These are phyloP conservation scores for Cicer yamashitae DNA, from an alignment of 306 rosid species.

Conservation along the genomic window DNA sequence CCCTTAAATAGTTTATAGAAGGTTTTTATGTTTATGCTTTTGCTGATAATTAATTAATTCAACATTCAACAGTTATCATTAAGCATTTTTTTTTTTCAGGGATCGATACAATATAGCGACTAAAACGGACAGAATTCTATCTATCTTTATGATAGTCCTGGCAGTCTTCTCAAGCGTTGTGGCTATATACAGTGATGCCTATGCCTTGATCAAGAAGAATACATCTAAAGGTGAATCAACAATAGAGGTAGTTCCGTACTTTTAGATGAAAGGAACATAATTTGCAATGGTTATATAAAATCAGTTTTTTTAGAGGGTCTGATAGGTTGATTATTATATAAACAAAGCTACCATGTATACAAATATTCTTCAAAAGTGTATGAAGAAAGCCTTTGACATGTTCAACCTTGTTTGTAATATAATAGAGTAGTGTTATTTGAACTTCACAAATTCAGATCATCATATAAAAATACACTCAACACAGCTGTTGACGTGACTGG, in stretches of 20 bases:
- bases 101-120: conserved; percentile 76
- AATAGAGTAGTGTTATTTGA: not conserved
- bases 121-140: conserved; percentile 66
- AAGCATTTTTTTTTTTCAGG: conserved; percentile 53
- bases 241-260: conserved; percentile 16
- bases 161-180: conserved; percentile 73
- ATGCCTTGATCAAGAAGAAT: conserved; percentile 63
- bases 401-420: conserved; percentile 16
- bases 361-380: conserved; percentile 37
- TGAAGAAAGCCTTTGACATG: conserved; percentile 28
- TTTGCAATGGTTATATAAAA: conserved; percentile 41
- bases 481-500: not conserved
- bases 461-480: too few relatives aligned
- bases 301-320: conserved; percentile 38
- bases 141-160: conserved; percentile 70
- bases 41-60: not conserved
- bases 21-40: conserved; percentile 15
- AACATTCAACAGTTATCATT: conserved; percentile 13
- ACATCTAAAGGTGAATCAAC: not conserved
- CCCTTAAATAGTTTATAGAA: not conserved
- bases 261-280: conserved; percentile 1
- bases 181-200: conserved; percentile 86
- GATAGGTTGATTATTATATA: conserved; percentile 37
- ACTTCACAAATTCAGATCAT: not conserved
- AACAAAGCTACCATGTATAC: conserved; percentile 34